Base-by-base conservation (phyloP, 2,329 filamentous ascomycete species). In the Trichoderma cornu-damae region DNA sequence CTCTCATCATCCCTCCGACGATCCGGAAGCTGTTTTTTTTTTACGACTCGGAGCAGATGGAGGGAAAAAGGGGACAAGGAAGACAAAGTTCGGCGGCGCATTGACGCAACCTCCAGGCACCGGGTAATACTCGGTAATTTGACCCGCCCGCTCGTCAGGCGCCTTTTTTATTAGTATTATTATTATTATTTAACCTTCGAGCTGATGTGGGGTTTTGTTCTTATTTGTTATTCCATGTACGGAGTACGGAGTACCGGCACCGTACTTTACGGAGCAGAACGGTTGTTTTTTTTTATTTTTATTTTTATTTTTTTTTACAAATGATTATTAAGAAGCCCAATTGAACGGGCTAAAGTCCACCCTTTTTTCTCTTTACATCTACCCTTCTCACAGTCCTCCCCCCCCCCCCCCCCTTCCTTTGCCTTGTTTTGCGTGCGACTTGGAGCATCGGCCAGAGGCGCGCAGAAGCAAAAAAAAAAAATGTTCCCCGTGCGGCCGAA, bases 101-200 rank as follows among this genome's bases (percentile, higher is more conserved):
- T 30, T 18, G 35, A 37, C 35, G 47, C 34, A 28, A 50, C 26
- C 34, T 18, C n/a, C 38, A 53, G 30, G 50, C 50, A 16, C 50
- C 44, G 50, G 50, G 50, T 53, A 53, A 53, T 53, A 32, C 38
- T 53, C 50, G 50, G 50, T 53, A 53, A 53, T 53, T 53, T 53
- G 44, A 44, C 7, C 40, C 50, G 40, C 38, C n/a, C 50, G 50
- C 50, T 44, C 38, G 37, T 38, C 50, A 43, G n/a, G 50, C 50
- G 50, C 50, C 50, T 44, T 44, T 38, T n/a, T n/a, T n/a, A n/a
- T n/a, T n/a, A n/a, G n/a, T n/a, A n/a, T n/a, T n/a, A n/a, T n/a
- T n/a, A n/a, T n/a, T n/a, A n/a, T n/a, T n/a, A n/a, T n/a, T n/a
- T n/a, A n/a, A n/a, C 50, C 20, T n/a, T 30, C 40, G 20, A 24